Conservation (phyloP, 768 basidiomycete genomes). For the Lactifluus pinguis region DNA sequence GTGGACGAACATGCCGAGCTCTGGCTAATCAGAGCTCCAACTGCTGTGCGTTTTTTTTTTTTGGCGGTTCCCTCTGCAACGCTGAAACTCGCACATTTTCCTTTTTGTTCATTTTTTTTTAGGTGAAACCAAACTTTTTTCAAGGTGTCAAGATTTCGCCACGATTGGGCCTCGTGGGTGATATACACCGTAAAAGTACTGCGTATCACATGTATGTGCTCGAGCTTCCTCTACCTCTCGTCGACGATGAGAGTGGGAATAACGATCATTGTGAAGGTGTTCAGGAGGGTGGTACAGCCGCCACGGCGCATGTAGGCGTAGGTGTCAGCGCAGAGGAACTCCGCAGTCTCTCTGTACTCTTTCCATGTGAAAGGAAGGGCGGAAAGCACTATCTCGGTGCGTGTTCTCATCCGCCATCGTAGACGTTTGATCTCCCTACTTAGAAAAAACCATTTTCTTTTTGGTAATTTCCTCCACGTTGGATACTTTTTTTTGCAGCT, state of each 20-base stretch:
- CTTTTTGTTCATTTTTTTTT: neutral
- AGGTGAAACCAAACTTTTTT: slow-evolving; percentile 10
- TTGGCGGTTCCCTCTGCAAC: no score
- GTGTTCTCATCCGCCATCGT: neutral
- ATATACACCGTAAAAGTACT: neutral
- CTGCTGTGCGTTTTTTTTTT: neutral
- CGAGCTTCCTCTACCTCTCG: neutral
- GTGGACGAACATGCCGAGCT: slow-evolving; percentile 16
- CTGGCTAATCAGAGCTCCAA: slow-evolving; percentile 18
- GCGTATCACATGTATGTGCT: slow-evolving; percentile 16
- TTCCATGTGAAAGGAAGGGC: slow-evolving; percentile 13
- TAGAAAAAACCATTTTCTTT: no score
- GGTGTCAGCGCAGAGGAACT: slow-evolving; percentile 14
- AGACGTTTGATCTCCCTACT: neutral
- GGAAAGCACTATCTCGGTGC: slow-evolving; percentile 17
- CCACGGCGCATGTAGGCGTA: neutral
- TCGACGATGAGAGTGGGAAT: neutral
- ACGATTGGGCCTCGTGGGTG: slow-evolving; percentile 9
- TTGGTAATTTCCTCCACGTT: neutral
- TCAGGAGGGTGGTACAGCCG: neutral
- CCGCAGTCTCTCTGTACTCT: slow-evolving; percentile 11
- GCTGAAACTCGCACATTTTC: neutral
- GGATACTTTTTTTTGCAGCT: neutral
- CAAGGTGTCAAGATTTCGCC: neutral
- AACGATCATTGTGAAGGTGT: neutral